Evolutionary conservation across 2,329 filamentous ascomycete species (phyloP).

Genomic region (Colletotrichum liaoningense): DNA sequence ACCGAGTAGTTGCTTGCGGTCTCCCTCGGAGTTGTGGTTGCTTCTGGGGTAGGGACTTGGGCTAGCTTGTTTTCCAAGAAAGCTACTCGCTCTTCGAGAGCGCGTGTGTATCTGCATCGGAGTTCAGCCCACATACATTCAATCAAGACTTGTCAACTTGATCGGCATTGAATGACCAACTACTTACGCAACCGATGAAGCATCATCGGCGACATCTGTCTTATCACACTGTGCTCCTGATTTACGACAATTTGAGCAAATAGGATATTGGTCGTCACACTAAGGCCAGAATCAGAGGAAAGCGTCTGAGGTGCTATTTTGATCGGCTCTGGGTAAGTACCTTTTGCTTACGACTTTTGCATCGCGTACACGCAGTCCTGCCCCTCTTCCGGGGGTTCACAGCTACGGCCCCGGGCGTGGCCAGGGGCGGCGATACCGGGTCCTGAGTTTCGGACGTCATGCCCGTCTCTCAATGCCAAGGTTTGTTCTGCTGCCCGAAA

Average conservation of each 20-base stretch:
- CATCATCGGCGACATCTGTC: slow-evolving; percentile 48
- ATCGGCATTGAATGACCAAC: no score
- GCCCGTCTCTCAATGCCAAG: neutral
- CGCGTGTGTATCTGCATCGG: slow-evolving; percentile 50
- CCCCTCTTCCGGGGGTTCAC: slow-evolving; percentile 56
- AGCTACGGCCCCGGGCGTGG: neutral
- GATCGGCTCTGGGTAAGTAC: slow-evolving; percentile 37
- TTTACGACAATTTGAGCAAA: slow-evolving; percentile 56
- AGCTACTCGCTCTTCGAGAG: slow-evolving; percentile 53
- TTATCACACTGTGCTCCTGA: slow-evolving; percentile 56
- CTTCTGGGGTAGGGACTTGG: slow-evolving; percentile 22
- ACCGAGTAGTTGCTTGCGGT: neutral
- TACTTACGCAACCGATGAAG: slow-evolving; percentile 26
- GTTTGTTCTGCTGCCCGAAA: neutral
- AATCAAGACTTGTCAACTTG: no score
- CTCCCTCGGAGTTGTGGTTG: neutral
- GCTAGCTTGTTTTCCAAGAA: slow-evolving; percentile 50
- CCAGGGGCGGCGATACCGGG: slow-evolving; percentile 10
- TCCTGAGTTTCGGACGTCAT: slow-evolving; percentile 10
- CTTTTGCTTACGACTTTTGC: slow-evolving; percentile 58
- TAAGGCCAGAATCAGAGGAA: slow-evolving; percentile 33
- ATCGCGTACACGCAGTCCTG: slow-evolving; percentile 56
- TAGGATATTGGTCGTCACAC: slow-evolving; percentile 57
- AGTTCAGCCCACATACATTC: neutral
- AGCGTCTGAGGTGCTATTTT: no score